Conservation (phyloP, 306 rosid genomes). For the Pterocarpus macrocarpus region DNA sequence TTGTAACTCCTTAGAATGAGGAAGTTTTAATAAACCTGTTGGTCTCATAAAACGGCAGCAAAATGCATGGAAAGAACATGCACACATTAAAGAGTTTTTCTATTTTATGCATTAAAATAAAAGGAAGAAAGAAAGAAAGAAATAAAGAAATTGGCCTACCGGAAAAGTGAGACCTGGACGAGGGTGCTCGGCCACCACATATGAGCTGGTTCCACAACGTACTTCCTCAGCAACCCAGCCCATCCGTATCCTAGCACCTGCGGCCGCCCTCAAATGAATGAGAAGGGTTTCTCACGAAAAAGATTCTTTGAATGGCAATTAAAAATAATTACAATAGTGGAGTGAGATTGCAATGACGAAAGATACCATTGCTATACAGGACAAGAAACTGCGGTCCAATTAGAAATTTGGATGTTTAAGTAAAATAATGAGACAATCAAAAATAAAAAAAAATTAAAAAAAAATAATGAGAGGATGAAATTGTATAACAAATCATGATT, state of each 20-base stretch:
- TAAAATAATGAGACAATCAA: too few species aligned
- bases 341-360: background rate
- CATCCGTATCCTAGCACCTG: constrained; percentile 89
- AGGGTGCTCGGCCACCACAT: constrained; percentile 97
- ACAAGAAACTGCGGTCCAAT: background rate
- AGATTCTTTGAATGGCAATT: background rate
- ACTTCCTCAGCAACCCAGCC: constrained; percentile 85
- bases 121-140: background rate
- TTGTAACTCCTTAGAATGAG: background rate
- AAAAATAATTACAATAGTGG: background rate
- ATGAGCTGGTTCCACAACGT: constrained; percentile 92
- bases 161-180: constrained; percentile 86
- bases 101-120: too few species aligned
- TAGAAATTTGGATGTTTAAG: background rate
- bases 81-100: too few species aligned
- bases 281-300: background rate
- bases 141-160: constrained; percentile 49
- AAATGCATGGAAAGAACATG: too few species aligned
- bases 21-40: background rate
- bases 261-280: background rate
- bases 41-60: too few species aligned
- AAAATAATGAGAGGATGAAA: background rate
- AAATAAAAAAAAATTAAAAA: too few species aligned
- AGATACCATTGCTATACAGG: background rate
- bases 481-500: background rate